Percentiles rank a stretch among this genome's conserved stretches.
phyloP scores from a whole-genome alignment of 305 asterid genomes.

The Fraxinus xanthoxyloides region DNA sequence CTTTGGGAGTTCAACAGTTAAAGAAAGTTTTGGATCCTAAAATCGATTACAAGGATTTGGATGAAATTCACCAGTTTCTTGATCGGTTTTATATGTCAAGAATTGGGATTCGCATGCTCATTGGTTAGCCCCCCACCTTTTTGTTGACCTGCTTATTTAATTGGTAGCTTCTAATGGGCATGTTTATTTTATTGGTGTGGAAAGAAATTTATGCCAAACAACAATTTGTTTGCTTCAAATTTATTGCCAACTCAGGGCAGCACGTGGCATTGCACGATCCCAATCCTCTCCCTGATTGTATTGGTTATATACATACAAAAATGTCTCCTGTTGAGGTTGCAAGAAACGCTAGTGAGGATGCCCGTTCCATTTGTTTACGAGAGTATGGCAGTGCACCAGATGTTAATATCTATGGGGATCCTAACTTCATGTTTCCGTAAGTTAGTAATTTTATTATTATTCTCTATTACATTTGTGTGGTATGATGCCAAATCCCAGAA shows the following conservation, averaged over 20 bases:
- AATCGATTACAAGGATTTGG: conserved; percentile 55
- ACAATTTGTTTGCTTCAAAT: conserved; percentile 14
- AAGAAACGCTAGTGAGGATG: conserved; percentile 78
- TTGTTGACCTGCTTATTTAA: conserved; percentile 7
- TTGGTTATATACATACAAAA: conserved; percentile 91
- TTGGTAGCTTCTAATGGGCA: conserved; percentile 9
- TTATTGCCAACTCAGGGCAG: conserved; percentile 68
- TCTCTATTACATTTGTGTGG: background rate
- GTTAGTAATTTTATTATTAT: conserved; percentile 23
- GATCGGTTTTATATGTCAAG: conserved; percentile 96
- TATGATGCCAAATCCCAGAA: background rate
- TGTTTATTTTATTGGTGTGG: background rate
- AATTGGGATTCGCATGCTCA: conserved; percentile 97
- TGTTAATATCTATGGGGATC: conserved; percentile 84
- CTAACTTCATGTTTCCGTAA: conserved; percentile 81
- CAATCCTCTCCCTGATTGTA: conserved; percentile 74
- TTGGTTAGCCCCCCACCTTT: conserved; percentile 52
- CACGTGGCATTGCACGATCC: conserved; percentile 96
- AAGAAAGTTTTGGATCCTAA: conserved; percentile 63
- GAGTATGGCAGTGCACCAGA: conserved; percentile 93
- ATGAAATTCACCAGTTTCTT: conserved; percentile 82
- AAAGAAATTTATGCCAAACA: conserved; percentile 16
- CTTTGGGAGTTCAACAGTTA: conserved; percentile 93
- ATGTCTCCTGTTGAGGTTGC: conserved; percentile 96
- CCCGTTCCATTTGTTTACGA: conserved; percentile 75